Percentiles rank a stretch among this genome's conserved stretches.
Evolutionary conservation across 1,284 basidiomycete species (phyloP).

Genomic region (Boletus semigastroideus): DNA sequence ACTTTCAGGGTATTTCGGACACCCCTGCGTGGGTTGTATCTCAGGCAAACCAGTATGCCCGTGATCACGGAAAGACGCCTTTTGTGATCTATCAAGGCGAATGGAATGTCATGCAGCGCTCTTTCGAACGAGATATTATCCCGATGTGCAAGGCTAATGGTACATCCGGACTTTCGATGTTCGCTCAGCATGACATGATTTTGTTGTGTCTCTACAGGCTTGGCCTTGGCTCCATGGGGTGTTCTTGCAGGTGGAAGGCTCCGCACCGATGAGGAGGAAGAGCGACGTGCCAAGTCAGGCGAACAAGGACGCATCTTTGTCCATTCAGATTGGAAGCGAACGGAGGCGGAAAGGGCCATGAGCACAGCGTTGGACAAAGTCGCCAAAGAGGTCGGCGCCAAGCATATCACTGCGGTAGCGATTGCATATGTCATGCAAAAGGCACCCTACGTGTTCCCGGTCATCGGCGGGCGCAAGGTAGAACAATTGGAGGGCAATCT

Average conservation of each 20-base stretch:
- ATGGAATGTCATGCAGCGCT: slow-evolving; percentile 49
- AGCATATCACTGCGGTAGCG: slow-evolving; percentile 33
- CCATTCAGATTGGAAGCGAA: slow-evolving; percentile 26
- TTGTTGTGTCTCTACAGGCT: slow-evolving; percentile 9
- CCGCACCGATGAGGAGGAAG: slow-evolving; percentile 31
- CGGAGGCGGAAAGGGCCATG: slow-evolving; percentile 23
- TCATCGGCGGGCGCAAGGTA: slow-evolving; percentile 51
- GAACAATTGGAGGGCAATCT: slow-evolving; percentile 50
- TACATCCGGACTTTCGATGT: background rate
- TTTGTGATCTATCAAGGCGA: slow-evolving; percentile 56
- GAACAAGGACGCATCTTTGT: slow-evolving; percentile 23
- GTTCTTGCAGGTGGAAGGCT: slow-evolving; percentile 36
- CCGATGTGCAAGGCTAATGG: slow-evolving; percentile 47
- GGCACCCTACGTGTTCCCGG: slow-evolving; percentile 47
- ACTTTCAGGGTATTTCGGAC: slow-evolving; percentile 34
- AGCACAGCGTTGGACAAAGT: slow-evolving; percentile 17
- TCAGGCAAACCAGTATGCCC: slow-evolving; percentile 38
- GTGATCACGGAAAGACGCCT: slow-evolving; percentile 44
- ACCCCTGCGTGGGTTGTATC: slow-evolving; percentile 43
- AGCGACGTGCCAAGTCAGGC: slow-evolving; percentile 22
- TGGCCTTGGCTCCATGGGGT: slow-evolving; percentile 42
- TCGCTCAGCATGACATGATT: background rate
- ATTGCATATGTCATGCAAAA: slow-evolving; percentile 53
- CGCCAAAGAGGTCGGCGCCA: slow-evolving; percentile 24
- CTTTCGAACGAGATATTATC: slow-evolving; percentile 53